Base-by-base conservation (phyloP, 2,329 filamentous ascomycete species). In the Xylariaceae sp. region DNA sequence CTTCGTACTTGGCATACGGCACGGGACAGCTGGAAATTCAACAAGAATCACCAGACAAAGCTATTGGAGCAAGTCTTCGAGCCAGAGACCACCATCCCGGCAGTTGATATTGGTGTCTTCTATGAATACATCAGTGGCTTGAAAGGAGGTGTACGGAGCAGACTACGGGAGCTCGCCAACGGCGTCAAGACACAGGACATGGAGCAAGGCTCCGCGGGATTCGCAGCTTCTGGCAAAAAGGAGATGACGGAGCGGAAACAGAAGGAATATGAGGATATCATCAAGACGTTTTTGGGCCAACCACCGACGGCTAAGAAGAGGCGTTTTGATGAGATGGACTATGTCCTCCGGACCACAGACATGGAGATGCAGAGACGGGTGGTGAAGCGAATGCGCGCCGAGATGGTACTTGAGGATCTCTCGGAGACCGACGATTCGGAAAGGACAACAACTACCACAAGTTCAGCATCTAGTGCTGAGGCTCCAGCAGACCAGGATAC, bases 1-100 rank as follows among this genome's bases (percentile, higher is more conserved):
- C 79, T 96, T 40, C 77, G 77, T 42, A 82, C 85, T 64, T 96
- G 90, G 77, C 77, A 88, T 69, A 78, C 78, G 48, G 78, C 83
- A 53, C 83, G 83, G 50, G 74, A 78, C 10, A 76, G 75, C 59
- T 97, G 92, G 92, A 96, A 96, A 69, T 97, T 96, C 75, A 95
- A 95, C 74, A 96, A 96, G 73, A 91, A 90, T 60, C 83, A 90
- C 64, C 91, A 96, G 69, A 89, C 85, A 47, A 82, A 89, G 59
- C 75, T 96, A 11, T 81, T 96, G 64, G 92, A 94, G 68, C 84
- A 95, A 72, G 72, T 87, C 41, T 89, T 95, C 65, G 83, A 88
- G 58, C 53, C 44, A 56, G 80, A 83, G 59, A 79, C 81, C 54
- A 78, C 79, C 39, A 80, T 96, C 39, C 89, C 90, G 0, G 71